Conservation (phyloP, 306 rosid species). For the Cajanus cajan region DNA sequence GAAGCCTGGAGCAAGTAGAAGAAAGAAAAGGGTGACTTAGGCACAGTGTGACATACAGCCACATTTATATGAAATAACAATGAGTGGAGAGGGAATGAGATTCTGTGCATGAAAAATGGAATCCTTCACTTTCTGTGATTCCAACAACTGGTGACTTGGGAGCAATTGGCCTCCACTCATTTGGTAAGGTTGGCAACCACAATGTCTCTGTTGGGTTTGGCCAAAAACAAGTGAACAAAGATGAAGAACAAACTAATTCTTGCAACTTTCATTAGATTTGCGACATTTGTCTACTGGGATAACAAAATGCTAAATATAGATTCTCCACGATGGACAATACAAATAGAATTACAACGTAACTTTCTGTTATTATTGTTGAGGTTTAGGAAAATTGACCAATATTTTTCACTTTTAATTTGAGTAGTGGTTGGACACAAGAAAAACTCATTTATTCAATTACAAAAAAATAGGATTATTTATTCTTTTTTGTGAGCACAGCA, state of each 20-base stretch:
- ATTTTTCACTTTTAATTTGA: no score
- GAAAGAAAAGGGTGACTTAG: not conserved
- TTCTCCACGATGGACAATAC: not conserved
- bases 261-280: slow-evolving; percentile 2
- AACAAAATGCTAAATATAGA: not conserved
- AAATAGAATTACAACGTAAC: not conserved
- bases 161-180: slow-evolving; percentile 39
- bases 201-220: not conserved
- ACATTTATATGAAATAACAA: slow-evolving; percentile 12
- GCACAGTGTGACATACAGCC: not conserved
- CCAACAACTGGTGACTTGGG: slow-evolving; percentile 28
- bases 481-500: no score
- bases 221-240: slow-evolving; percentile 2
- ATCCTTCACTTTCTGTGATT: slow-evolving; percentile 28
- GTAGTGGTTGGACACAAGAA: no score
- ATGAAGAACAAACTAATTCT: not conserved
- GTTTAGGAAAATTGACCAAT: no score
- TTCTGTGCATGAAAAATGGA: slow-evolving; percentile 45
- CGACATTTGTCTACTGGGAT: not conserved
- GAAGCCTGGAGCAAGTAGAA: not conserved
- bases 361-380: not conserved
- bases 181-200: slow-evolving; percentile 41
- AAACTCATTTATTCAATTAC: no score
- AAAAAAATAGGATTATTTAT: no score
- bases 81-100: slow-evolving; percentile 41